A percentile compares a stretch with the other conserved stretches of the same genome.
These are phyloP conservation scores for Tremella mesenterica DNA, from an alignment of 768 basidiomycete genomes.

Conservation along the genomic window DNA sequence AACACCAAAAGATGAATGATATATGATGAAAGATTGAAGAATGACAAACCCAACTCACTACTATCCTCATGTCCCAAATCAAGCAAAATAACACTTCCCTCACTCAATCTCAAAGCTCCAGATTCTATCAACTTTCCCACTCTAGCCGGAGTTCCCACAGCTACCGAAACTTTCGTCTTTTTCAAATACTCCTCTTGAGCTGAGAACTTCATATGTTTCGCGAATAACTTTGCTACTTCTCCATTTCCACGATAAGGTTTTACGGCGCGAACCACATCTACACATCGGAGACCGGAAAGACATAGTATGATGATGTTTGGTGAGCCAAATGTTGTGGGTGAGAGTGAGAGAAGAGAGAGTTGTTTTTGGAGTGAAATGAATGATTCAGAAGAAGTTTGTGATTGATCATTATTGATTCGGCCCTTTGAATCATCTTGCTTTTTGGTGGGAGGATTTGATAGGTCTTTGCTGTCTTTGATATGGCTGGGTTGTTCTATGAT, in stretches of 20 bases:
- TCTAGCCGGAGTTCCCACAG: constrained; percentile 85
- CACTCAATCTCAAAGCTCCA: constrained; percentile 36
- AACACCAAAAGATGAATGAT: neutral
- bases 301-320: constrained; percentile 79
- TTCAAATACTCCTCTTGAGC: constrained; percentile 77
- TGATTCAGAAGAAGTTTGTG: neutral
- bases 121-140: constrained; percentile 64
- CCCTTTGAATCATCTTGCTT: too few relatives aligned
- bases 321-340: constrained; percentile 40
- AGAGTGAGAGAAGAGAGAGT: too few relatives aligned
- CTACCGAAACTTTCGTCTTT: constrained; percentile 76
- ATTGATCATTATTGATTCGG: too few relatives aligned
- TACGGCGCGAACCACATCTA: constrained; percentile 58
- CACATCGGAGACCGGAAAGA: constrained; percentile 84
- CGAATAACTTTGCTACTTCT: constrained; percentile 89
- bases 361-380: constrained; percentile 48
- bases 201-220: constrained; percentile 82
- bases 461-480: too few relatives aligned
- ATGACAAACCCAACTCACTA: constrained; percentile 18
- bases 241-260: constrained; percentile 57
- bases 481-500: too few relatives aligned
- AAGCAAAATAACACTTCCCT: constrained; percentile 29
- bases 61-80: constrained; percentile 30
- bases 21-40: neutral
- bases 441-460: too few relatives aligned